phyloP scores from a whole-genome alignment of 768 basidiomycete species.

The Macrocybe gigantea region DNA sequence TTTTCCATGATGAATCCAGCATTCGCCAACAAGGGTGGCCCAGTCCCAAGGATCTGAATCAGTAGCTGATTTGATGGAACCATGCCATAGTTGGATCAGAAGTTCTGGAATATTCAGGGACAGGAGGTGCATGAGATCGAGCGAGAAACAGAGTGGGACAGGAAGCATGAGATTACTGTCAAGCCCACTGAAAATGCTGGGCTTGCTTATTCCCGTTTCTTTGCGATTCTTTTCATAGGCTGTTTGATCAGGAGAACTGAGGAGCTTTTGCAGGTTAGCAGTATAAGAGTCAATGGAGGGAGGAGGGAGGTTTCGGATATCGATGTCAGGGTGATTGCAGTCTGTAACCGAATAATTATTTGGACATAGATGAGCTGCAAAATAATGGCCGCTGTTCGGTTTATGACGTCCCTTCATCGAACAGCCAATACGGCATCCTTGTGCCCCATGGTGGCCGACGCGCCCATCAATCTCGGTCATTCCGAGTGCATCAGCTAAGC shows the following conservation, averaged over 20 bases:
- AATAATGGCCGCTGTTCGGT: slow-evolving; percentile 22
- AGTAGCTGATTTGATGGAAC: slow-evolving; percentile 6
- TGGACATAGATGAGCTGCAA: slow-evolving; percentile 22
- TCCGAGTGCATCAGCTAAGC: slow-evolving; percentile 17
- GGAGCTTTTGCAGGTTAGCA: slow-evolving; percentile 5
- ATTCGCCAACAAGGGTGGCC: slow-evolving; percentile 8
- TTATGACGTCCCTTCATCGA: slow-evolving; percentile 23
- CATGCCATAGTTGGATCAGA: slow-evolving; percentile 19
- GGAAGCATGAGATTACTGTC: slow-evolving; percentile 5
- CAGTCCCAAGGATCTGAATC: slow-evolving; percentile 12
- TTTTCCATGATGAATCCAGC: slow-evolving; percentile 23
- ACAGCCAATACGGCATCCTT: slow-evolving; percentile 30
- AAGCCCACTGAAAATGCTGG: slow-evolving; percentile 19
- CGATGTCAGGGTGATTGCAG: slow-evolving; percentile 18
- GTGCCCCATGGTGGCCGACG: slow-evolving; percentile 27
- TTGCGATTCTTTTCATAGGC: slow-evolving; percentile 10
- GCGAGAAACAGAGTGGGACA: slow-evolving; percentile 15
- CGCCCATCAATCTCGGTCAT: slow-evolving; percentile 24
- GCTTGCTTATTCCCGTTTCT: slow-evolving; percentile 26
- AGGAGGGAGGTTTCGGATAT: slow-evolving; percentile 6
- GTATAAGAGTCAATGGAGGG: slow-evolving; percentile 8
- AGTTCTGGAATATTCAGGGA: slow-evolving; percentile 25
- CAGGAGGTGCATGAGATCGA: slow-evolving; percentile 27
- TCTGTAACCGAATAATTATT: slow-evolving; percentile 13
- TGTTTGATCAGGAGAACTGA: slow-evolving; percentile 8